Conservation (phyloP, 768 basidiomycete species). For the Termitomyces sp. region DNA sequence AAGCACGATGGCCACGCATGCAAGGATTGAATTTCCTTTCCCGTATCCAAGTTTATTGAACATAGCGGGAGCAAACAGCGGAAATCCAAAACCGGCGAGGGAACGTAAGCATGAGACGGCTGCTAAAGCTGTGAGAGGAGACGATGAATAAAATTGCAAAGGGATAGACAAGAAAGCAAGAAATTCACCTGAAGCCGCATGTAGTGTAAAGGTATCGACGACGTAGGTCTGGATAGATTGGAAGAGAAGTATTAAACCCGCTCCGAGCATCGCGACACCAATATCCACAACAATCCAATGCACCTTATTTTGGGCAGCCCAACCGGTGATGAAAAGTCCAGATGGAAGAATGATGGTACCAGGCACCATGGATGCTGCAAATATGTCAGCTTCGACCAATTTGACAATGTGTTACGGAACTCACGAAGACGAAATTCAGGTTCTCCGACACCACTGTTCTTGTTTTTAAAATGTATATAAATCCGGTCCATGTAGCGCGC, state of each 20-base stretch:
- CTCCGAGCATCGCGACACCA: conserved; percentile 51
- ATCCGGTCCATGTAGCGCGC: conserved; percentile 51
- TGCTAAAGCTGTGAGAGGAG: conserved; percentile 43
- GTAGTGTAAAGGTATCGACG: conserved; percentile 58
- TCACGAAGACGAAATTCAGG: conserved; percentile 46
- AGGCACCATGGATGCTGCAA: conserved; percentile 50
- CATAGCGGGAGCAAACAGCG: conserved; percentile 72
- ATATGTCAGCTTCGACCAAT: neutral
- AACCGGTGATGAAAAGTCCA: conserved; percentile 66
- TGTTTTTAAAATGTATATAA: conserved; percentile 43
- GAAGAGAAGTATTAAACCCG: conserved; percentile 53
- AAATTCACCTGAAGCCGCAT: conserved; percentile 56
- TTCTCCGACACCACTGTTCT: conserved; percentile 40
- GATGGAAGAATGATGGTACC: conserved; percentile 56
- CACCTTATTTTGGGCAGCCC: conserved; percentile 50
- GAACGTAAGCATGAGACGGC: conserved; percentile 60
- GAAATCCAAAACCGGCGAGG: conserved; percentile 68
- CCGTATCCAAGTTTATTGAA: conserved; percentile 63
- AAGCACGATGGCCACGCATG: conserved; percentile 47
- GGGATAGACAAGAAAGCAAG: neutral
- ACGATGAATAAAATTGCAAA: neutral
- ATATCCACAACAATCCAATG: conserved; percentile 73
- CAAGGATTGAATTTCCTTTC: conserved; percentile 63
- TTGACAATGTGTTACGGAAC: conserved; percentile 12
- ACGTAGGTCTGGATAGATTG: conserved; percentile 63